phyloP scores from a whole-genome alignment of 164 flowering plant species.

The Berberis vulgaris region DNA sequence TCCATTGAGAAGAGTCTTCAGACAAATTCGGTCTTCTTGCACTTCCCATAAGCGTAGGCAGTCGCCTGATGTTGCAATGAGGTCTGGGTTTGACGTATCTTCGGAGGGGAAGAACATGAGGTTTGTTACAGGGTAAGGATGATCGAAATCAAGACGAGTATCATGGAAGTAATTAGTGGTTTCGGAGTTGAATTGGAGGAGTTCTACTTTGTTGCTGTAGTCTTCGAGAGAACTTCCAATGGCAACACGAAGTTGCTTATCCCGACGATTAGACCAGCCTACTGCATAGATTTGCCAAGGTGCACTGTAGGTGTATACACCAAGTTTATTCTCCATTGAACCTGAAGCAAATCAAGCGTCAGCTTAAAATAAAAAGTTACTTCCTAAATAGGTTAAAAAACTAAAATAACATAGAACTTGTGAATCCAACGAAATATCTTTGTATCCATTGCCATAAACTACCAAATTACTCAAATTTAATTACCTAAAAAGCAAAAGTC shows the following conservation, averaged over 20 bases:
- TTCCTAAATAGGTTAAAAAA: too few relatives aligned
- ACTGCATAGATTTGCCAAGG: neutral
- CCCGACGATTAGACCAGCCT: neutral
- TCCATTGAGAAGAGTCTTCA: constrained; percentile 41
- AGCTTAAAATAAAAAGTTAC: too few relatives aligned
- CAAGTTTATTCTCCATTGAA: too few relatives aligned
- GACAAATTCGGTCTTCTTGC: constrained; percentile 27
- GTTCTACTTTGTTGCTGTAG: neutral
- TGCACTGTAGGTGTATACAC: neutral
- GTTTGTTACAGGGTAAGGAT: neutral
- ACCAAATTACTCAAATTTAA: too few relatives aligned
- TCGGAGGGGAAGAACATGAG: neutral
- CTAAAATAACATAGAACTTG: too few relatives aligned
- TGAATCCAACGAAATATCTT: too few relatives aligned
- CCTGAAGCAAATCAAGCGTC: too few relatives aligned
- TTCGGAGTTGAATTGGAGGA: neutral
- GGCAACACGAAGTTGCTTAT: neutral
- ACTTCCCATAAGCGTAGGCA: constrained; percentile 71
- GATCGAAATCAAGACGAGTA: neutral
- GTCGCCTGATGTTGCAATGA: constrained; percentile 71
- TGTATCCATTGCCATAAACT: too few relatives aligned
- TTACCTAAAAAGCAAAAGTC: too few relatives aligned
- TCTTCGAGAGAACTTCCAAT: neutral
- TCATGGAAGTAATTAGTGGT: neutral
- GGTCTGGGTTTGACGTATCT: neutral